Conservation (phyloP, 495 filamentous ascomycete genomes). For the Lasiosphaeria ovina region DNA sequence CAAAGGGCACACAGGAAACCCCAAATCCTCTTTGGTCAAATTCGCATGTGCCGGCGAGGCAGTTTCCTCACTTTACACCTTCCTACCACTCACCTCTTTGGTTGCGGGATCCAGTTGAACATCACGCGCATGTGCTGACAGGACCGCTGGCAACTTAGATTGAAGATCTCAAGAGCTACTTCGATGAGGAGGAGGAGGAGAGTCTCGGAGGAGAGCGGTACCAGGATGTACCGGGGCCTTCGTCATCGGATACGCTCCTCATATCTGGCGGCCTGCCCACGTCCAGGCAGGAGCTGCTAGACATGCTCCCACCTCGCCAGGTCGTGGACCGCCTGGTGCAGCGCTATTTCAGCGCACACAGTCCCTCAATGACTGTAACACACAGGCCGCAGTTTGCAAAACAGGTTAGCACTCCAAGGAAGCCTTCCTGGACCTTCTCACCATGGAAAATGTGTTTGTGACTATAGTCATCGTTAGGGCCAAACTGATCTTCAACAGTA, state of each 20-base stretch:
- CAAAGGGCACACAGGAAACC: too few relatives aligned
- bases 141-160: slow-evolving; percentile 28
- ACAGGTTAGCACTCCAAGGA: background rate
- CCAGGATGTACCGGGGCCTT: slow-evolving; percentile 20
- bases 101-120: background rate
- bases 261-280: slow-evolving; percentile 23
- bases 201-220: slow-evolving; percentile 19
- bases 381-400: slow-evolving; percentile 1
- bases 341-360: slow-evolving; percentile 50
- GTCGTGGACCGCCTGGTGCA: slow-evolving; percentile 44
- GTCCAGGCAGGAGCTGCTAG: slow-evolving; percentile 39
- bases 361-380: slow-evolving; percentile 37
- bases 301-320: slow-evolving; percentile 36
- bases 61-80: background rate
- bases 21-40: background rate
- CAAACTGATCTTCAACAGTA: slow-evolving; percentile 33
- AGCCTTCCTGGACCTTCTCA: background rate
- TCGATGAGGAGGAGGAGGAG: slow-evolving; percentile 30
- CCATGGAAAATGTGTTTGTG: too few relatives aligned
- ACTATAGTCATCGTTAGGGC: too few relatives aligned
- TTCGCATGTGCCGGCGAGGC: background rate
- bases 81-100: background rate
- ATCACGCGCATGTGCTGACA: background rate
- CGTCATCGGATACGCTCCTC: slow-evolving; percentile 35
- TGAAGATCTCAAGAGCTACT: slow-evolving; percentile 46